phyloP scores from a whole-genome alignment of 768 basidiomycete species.

The Lactifluus hygrophoroides region DNA sequence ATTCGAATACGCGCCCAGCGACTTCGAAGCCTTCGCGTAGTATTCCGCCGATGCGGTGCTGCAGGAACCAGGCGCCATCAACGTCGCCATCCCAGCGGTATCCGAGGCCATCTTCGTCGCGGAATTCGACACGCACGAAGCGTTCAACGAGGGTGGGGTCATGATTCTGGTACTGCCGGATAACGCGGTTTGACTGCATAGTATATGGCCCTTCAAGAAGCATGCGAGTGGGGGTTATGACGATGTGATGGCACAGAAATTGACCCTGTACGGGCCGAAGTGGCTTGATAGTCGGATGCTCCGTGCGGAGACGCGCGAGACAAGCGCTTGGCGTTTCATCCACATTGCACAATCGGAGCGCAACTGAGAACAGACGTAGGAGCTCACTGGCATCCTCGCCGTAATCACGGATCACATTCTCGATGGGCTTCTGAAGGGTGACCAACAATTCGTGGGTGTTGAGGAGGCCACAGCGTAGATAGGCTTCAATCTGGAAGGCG shows the following conservation, averaged over 20 bases:
- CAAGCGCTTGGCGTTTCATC: slow-evolving; percentile 37
- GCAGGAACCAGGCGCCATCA: slow-evolving; percentile 46
- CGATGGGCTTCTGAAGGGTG: background rate
- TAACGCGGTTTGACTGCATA: slow-evolving; percentile 70
- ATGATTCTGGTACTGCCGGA: slow-evolving; percentile 44
- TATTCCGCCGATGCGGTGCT: slow-evolving; percentile 22
- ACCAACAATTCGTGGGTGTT: slow-evolving; percentile 45
- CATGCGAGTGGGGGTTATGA: slow-evolving; percentile 64
- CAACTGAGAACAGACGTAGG: slow-evolving; percentile 47
- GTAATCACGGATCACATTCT: background rate
- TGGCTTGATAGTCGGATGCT: slow-evolving; percentile 18
- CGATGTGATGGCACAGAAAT: slow-evolving; percentile 66
- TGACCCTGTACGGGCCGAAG: slow-evolving; percentile 29
- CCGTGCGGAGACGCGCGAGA: slow-evolving; percentile 33
- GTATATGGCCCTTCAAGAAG: slow-evolving; percentile 70
- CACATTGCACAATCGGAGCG: slow-evolving; percentile 35
- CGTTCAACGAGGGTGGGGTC: slow-evolving; percentile 43
- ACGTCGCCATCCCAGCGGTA: slow-evolving; percentile 63
- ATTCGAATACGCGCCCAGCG: slow-evolving; percentile 64
- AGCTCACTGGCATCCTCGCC: slow-evolving; percentile 33
- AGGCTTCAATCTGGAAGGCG: slow-evolving; percentile 68
- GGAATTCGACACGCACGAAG: slow-evolving; percentile 76
- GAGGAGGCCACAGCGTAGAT: slow-evolving; percentile 54
- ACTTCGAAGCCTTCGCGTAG: slow-evolving; percentile 57
- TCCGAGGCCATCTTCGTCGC: slow-evolving; percentile 67